phyloP scores from a whole-genome alignment of 495 filamentous ascomycete species.

The Penicillium lagena region DNA sequence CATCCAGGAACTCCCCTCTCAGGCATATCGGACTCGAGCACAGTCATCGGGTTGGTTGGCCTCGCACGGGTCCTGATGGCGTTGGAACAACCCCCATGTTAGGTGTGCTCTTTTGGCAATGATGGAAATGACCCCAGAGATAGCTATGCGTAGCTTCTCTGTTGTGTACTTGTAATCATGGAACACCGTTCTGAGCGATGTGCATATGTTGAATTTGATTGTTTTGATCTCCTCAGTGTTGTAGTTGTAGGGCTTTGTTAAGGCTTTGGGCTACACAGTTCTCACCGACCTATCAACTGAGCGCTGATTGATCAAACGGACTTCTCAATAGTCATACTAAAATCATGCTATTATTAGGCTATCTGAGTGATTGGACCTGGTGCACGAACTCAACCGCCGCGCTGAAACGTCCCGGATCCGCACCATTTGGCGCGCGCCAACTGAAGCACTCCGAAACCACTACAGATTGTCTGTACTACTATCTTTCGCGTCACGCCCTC shows the following conservation, averaged over 20 bases:
- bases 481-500: too few relatives aligned
- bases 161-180: conserved; percentile 16
- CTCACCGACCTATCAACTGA: neutral
- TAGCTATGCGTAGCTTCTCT: too few relatives aligned
- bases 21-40: conserved; percentile 14
- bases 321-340: neutral
- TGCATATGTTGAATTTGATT: conserved; percentile 11
- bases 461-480: neutral
- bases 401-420: conserved; percentile 7
- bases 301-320: conserved; percentile 2
- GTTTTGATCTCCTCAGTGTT: too few relatives aligned
- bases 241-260: too few relatives aligned
- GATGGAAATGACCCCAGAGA: too few relatives aligned
- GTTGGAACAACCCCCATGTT: too few relatives aligned
- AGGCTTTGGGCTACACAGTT: too few relatives aligned
- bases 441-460: conserved; percentile 7
- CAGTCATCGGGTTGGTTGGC: conserved; percentile 8
- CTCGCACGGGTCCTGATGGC: conserved; percentile 1
- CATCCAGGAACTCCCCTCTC: conserved; percentile 26
- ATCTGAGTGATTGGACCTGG: conserved; percentile 10
- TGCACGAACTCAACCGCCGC: neutral
- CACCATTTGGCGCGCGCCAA: conserved; percentile 18
- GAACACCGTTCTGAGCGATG: conserved; percentile 9
- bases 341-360: conserved; percentile 1
- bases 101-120: too few relatives aligned